Evolutionary conservation across 169 alveolate genomes (phyloP), one percentile per base, ranked within the genome.

Genomic region (Plasmodium inui): DNA sequence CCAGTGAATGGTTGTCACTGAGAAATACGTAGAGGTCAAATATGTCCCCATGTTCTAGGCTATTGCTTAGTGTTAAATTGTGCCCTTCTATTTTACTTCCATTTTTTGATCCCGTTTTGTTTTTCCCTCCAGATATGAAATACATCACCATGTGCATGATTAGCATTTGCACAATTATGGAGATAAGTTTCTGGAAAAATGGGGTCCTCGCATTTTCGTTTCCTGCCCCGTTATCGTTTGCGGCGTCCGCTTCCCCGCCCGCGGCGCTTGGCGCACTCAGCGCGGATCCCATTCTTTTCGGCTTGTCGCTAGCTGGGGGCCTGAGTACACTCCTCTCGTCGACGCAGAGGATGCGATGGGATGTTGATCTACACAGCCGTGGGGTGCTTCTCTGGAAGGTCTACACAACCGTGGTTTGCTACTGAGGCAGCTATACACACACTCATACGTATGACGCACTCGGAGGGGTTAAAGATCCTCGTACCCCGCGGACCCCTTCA

Each of bases 91-190:
- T 83, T 19, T 61, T 67, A 17, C 6, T 72, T 9, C 92, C 92
- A 39, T 50, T 26, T 71, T 85, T 85, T 22, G 46, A 72, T 8
- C 34, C 76, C 22, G 39, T 82, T 34, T 76, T 92, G 73, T 92
- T 95, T 34, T 85, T 80, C 50, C 97, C 96, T 70, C 97, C 97
- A 8, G 95, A 90, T 90, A 95, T 82, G 79, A 93, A 95, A 73
- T 88, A 84, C 95, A 95, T 95, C 19, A 92, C 93, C 50, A 92
- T 57, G 50, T 95, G 97, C 88, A 95, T 93, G 34, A 95, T 80
- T 72, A 95, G 76, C 83, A 95, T 89, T 74, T 95, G 94, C 17
- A 92, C 79, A 22, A 92, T 79, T 7, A 89, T 81, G 12, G 94
- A 89, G 34, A 89, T 30, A n/a, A 89, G 37, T n/a, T 89, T 89